These are phyloP conservation scores for Emericellopsis cladophorae DNA, from an alignment of 2,329 filamentous ascomycete species.

Conservation along the genomic window DNA sequence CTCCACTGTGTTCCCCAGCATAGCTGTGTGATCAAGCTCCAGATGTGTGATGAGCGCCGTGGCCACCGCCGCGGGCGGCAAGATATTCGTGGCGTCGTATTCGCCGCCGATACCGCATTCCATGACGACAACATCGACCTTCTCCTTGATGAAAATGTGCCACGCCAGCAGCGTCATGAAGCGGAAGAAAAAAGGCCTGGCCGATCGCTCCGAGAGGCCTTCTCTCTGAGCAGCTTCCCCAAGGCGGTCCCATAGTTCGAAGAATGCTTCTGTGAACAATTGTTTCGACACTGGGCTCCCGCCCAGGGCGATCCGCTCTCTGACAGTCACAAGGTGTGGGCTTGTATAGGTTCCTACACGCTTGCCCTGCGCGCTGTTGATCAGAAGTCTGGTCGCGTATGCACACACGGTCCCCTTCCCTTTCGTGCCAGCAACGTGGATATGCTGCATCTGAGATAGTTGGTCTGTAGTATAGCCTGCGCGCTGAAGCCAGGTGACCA, in stretches of 20 bases:
- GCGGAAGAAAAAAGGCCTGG: slow-evolving; percentile 84
- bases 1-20: slow-evolving; percentile 68
- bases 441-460: slow-evolving; percentile 32
- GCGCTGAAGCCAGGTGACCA: slow-evolving; percentile 62
- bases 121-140: slow-evolving; percentile 66
- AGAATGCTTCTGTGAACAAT: slow-evolving; percentile 66
- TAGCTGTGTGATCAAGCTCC: slow-evolving; percentile 72
- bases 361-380: slow-evolving; percentile 13
- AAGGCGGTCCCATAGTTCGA: slow-evolving; percentile 65
- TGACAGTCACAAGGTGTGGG: slow-evolving; percentile 70
- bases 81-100: slow-evolving; percentile 82
- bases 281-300: slow-evolving; percentile 55
- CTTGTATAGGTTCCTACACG: slow-evolving; percentile 70
- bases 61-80: slow-evolving; percentile 49
- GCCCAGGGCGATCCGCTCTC: slow-evolving; percentile 76
- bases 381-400: slow-evolving; percentile 69
- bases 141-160: slow-evolving; percentile 66
- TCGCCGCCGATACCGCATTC: slow-evolving; percentile 94
- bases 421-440: slow-evolving; percentile 89
- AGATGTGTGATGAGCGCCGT: slow-evolving; percentile 66
- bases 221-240: slow-evolving; percentile 22
- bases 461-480: slow-evolving; percentile 53
- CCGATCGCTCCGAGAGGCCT: slow-evolving; percentile 21
- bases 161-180: slow-evolving; percentile 83
- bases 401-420: slow-evolving; percentile 86